Conservation (phyloP, 345 rosid species). For the Salix exigua region DNA sequence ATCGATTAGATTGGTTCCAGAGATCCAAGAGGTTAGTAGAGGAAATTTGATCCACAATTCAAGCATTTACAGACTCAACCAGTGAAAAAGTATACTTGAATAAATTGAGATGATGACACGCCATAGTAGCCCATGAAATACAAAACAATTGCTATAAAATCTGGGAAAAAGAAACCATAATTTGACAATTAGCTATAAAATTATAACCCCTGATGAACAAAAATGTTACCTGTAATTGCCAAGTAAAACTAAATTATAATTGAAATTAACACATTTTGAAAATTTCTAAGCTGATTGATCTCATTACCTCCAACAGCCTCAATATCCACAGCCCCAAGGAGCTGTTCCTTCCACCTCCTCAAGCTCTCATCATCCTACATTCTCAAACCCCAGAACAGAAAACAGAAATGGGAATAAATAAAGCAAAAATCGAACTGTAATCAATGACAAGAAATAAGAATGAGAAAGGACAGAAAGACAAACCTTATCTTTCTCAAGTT, state of each 20-base stretch:
- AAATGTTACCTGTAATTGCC: not conserved
- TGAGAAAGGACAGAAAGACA: not conserved
- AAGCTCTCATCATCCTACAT: constrained; percentile 86
- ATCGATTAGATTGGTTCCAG: not conserved
- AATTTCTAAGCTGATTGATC: not conserved
- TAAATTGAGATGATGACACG: not conserved
- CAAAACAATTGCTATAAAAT: not conserved
- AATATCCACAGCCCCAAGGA: constrained; percentile 70
- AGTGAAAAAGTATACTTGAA: not conserved
- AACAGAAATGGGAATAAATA: not conserved
- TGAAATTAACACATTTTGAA: not conserved
- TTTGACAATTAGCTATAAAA: not conserved
- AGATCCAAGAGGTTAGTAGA: not conserved
- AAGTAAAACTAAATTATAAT: not conserved
- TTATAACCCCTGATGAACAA: not conserved
- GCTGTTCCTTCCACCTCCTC: constrained; percentile 95
- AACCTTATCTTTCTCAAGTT: constrained; percentile 71
- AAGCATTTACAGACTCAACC: not conserved
- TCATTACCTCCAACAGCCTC: constrained; percentile 66
- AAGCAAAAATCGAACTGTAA: not conserved
- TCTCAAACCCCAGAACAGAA: not conserved
- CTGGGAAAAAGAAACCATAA: not conserved
- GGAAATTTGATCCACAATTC: not conserved
- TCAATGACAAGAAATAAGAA: not conserved
- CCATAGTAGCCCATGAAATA: not conserved